Evolutionary conservation across 1,284 basidiomycete species (phyloP).

Genomic region (Pyrrhoderma lamaoense): DNA sequence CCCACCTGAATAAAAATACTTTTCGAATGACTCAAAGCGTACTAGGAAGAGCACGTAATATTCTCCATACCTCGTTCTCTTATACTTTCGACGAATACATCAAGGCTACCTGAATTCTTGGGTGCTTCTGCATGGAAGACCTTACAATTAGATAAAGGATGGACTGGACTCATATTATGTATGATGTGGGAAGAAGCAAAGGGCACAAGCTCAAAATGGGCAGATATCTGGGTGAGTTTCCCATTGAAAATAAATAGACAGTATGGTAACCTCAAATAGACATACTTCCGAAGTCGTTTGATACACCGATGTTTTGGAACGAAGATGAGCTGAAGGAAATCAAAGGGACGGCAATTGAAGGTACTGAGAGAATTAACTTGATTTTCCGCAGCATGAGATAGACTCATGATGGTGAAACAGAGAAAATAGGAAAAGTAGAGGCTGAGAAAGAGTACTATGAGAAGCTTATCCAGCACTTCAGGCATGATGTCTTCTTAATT

Average conservation of each 20-base stretch:
- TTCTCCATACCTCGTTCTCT: slow-evolving; percentile 80
- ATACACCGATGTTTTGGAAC: slow-evolving; percentile 95
- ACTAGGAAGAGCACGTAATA: slow-evolving; percentile 62
- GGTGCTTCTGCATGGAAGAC: slow-evolving; percentile 56
- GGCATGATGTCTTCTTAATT: slow-evolving; percentile 33
- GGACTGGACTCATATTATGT: slow-evolving; percentile 83
- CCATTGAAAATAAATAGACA: slow-evolving; percentile 6
- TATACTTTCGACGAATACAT: slow-evolving; percentile 77
- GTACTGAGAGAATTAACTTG: slow-evolving; percentile 45
- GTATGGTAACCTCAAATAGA: slow-evolving; percentile 29
- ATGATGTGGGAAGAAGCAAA: slow-evolving; percentile 90
- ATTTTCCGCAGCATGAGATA: background rate
- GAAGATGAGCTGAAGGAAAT: slow-evolving; percentile 71
- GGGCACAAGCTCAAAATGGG: slow-evolving; percentile 56
- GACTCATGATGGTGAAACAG: slow-evolving; percentile 31
- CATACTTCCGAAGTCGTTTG: slow-evolving; percentile 66
- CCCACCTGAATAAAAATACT: background rate
- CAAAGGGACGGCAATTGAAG: slow-evolving; percentile 77
- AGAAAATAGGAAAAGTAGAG: slow-evolving; percentile 81
- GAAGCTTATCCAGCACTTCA: slow-evolving; percentile 60
- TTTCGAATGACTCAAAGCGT: background rate
- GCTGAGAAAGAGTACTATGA: slow-evolving; percentile 73
- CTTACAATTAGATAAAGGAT: slow-evolving; percentile 58
- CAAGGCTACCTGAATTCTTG: slow-evolving; percentile 51
- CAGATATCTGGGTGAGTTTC: slow-evolving; percentile 56